Base-by-base conservation (phyloP, 2,329 filamentous ascomycete species). In the Aspergillus caelatus region DNA sequence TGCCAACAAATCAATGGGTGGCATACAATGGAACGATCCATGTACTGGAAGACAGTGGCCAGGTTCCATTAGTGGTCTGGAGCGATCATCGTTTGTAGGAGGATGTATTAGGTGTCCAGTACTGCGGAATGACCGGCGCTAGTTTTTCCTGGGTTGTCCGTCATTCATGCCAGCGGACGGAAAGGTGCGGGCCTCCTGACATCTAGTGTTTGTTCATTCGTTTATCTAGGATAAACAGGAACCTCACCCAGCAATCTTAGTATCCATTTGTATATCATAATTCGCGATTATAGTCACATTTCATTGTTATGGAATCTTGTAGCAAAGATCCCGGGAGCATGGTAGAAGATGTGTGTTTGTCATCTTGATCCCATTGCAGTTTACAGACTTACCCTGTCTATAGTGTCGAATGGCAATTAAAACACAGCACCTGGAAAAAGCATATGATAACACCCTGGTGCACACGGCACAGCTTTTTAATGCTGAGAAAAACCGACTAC, bases 401-500 rank as follows among this genome's bases (percentile, higher is more conserved):
- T 53, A 75, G 75, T 74, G 61, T 60, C 77, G 84, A 68, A 80
- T 85, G 72, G 80, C 84, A 46, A 78, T 88, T 54, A 80, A 81
- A 61, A 85, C 83, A 54, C 76, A 82, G 48, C 77, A 75, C 19
- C 84, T 93, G 59, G 92, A 96, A 74, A 79, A 91, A 65, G 86
- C 86, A 70, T 92, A 94, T 75, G 87, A 90, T 68, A 84, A 85
- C 64, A 86, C 85, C 67, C 78, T 86, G 60, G 88, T 90, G 69
- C 83, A 88, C 60, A 85, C 90, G 41, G 86, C 91, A 59, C 81
- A 89, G 12, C 83, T 96, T 61, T 81, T 87, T 68, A 91, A 91
- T 71, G 88, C 93, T 67, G 94, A 98, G 76, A 87, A 89, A 64
- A 83, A 87, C 45, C 88, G 94, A 55, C 85, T 89, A 67, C 78